Base-by-base conservation (phyloP, 2,329 filamentous ascomycete species). In the Laburnicola sp. region DNA sequence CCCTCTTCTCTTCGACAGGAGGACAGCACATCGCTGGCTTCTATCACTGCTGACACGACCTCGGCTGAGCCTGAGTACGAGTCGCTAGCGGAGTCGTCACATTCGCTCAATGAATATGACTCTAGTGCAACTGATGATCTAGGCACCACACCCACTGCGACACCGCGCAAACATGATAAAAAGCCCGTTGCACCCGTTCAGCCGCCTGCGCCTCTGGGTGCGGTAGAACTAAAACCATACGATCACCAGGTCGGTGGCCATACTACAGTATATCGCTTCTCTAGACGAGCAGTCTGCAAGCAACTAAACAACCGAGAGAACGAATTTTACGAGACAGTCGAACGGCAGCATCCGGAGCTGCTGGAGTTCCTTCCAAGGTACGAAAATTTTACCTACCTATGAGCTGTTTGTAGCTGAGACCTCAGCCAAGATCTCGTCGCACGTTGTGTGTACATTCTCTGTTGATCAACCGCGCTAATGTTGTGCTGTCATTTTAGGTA, bases 271-370 rank as follows among this genome's bases (percentile, higher is more conserved):
- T 99, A 96, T 82, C 87, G 93, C 36, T 97, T 99, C 70, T 97
- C 94, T 16, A 86, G 91, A 60, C 85, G 92, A 64, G 94, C 94
- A 49, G 92, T 99, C 8, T 99, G 94, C 80, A 99, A 99, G 75
- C 91, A 97, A 75, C 82, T 99, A 67, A 99, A 96, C 73, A 99
- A 96, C 71, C 84, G 93, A 66, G 94, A 99, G 71, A 99, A 99
- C 74, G 91, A 96, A 75, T 99, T 99, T 70, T 99, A 99, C 73
- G 94, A 99, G 75, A 94, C 87, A 48, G 90, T 97, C 64, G 94
- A 99, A 77, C 86, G 85, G 65, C 85, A 90, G 60, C 93, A 99
- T 73, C 89, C 91, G 58, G 88, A 96, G 68, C 81, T 99, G 65
- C 78, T 99, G 53, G 85, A 88, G 36, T 99, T 97, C 70, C 80